Evolutionary conservation across 192 early-diverging fungal species (phyloP).

Genomic region (Mycoemilia scoparia): DNA sequence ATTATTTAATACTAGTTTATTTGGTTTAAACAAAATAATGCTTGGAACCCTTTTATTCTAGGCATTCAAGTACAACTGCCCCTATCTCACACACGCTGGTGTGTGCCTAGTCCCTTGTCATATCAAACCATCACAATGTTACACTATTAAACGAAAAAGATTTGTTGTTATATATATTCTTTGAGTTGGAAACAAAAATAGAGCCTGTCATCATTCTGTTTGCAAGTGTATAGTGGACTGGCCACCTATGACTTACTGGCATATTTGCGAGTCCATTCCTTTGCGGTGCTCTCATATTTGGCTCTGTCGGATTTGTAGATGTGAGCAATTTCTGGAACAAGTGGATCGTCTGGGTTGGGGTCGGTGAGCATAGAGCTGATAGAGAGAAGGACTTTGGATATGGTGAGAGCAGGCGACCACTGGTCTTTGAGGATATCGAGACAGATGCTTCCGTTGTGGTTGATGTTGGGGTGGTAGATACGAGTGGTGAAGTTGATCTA

Average conservation of each 20-base stretch:
- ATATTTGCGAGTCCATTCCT: conserved; percentile 91
- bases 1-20: too few relatives aligned
- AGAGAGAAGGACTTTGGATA: conserved; percentile 95
- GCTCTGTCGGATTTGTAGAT: conserved; percentile 87
- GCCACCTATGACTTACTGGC: conserved; percentile 45
- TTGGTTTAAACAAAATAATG: too few relatives aligned
- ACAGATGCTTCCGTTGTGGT: conserved; percentile 94
- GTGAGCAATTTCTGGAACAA: conserved; percentile 96
- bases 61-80: too few relatives aligned
- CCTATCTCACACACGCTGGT: too few relatives aligned
- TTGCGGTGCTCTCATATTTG: conserved; percentile 74
- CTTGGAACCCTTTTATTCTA: too few relatives aligned
- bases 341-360: conserved; percentile 94
- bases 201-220: too few relatives aligned
- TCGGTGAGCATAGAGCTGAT: conserved; percentile 97
- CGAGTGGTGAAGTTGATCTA: conserved; percentile 90
- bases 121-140: too few relatives aligned
- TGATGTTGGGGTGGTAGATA: conserved; percentile 99
- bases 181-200: too few relatives aligned
- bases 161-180: too few relatives aligned
- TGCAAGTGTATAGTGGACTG: too few relatives aligned
- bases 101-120: too few relatives aligned
- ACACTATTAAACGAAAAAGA: too few relatives aligned
- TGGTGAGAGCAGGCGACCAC: conserved; percentile 96
- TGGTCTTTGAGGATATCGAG: conserved; percentile 97